Percentiles rank a stretch among this genome's conserved stretches.
Evolutionary conservation across 2,329 filamentous ascomycete genomes (phyloP).

Genomic region (Helotiales sp.): DNA sequence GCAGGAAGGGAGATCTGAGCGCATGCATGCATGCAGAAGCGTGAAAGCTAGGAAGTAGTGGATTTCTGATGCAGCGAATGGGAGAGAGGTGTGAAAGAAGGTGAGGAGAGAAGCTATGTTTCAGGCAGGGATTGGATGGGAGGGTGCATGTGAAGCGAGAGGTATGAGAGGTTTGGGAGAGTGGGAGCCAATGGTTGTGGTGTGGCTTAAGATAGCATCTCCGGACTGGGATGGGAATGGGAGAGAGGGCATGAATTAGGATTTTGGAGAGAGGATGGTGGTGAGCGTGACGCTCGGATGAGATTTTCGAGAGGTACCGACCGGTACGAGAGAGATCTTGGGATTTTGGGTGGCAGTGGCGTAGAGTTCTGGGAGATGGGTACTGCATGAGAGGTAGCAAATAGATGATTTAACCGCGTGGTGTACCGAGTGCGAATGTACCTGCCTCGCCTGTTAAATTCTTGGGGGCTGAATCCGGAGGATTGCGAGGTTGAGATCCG

Average conservation of each 20-base stretch:
- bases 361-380: background rate
- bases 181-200: background rate
- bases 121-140: background rate
- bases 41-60: background rate
- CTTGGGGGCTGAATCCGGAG: background rate
- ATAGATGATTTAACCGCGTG: background rate
- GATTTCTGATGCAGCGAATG: background rate
- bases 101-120: background rate
- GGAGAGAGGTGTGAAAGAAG: background rate
- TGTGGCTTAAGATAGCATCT: background rate
- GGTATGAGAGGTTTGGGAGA: too few species aligned
- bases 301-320: background rate
- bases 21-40: too few species aligned
- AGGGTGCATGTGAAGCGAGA: background rate
- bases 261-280: background rate
- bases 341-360: background rate
- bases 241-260: too few species aligned
- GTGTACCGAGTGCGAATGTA: background rate
- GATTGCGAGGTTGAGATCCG: background rate
- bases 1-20: background rate
- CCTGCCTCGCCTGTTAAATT: background rate
- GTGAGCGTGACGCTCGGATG: background rate
- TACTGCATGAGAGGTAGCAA: background rate
- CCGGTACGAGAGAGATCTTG: background rate
- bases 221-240: too few species aligned